Evolutionary conservation across 2,329 filamentous ascomycete species (phyloP).

Genomic region (Sclerotinia glacialis): DNA sequence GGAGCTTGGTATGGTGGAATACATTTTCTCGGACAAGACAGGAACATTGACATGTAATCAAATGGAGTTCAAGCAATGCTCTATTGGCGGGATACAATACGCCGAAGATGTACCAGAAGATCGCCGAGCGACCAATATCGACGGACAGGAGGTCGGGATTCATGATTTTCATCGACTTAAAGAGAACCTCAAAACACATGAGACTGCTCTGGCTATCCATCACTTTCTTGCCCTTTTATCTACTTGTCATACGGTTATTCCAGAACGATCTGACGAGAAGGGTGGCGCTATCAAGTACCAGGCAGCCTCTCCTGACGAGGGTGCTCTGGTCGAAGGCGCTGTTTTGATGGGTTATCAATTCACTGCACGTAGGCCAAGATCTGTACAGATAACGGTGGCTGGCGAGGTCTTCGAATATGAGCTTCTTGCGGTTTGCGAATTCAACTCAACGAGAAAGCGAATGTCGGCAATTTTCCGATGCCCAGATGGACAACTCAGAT

Average conservation of each 20-base stretch:
- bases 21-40: conserved; percentile 98
- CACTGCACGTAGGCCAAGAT: conserved; percentile 80
- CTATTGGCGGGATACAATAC: conserved; percentile 91
- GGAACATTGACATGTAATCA: conserved; percentile 96
- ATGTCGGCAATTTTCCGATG: conserved; percentile 98
- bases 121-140: conserved; percentile 72
- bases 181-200: conserved; percentile 58
- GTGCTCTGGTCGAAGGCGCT: conserved; percentile 91
- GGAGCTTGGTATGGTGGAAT: conserved; percentile 96
- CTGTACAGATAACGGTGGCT: conserved; percentile 77
- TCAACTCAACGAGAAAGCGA: conserved; percentile 94
- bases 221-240: conserved; percentile 85
- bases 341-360: conserved; percentile 84
- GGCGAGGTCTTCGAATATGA: conserved; percentile 79
- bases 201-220: conserved; percentile 60
- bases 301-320: conserved; percentile 94
- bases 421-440: conserved; percentile 94
- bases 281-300: conserved; percentile 90
- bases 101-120: conserved; percentile 91
- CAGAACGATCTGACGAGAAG: conserved; percentile 77
- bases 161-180: conserved; percentile 65
- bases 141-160: conserved; percentile 69
- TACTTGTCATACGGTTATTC: conserved; percentile 96
- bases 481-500: conserved; percentile 89
- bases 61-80: conserved; percentile 98